Base-by-base conservation (phyloP, 495 filamentous ascomycete species). In the Penicillium maclennaniae region DNA sequence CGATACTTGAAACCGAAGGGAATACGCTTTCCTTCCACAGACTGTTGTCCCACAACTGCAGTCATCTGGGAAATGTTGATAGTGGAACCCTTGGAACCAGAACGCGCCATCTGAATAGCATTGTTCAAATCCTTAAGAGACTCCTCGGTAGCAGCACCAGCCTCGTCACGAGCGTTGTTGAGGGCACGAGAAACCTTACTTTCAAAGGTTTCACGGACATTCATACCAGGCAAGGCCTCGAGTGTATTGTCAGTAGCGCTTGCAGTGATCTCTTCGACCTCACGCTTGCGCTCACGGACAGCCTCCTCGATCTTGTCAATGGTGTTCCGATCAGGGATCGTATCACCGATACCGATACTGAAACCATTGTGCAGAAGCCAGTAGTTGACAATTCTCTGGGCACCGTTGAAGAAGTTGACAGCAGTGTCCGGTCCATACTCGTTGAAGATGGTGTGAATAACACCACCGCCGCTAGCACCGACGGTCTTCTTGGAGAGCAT, bases 31-130 rank as follows among this genome's bases (percentile, higher is more conserved):
- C 93, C 93, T 68, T 99, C 93, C 15, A 99, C 91, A 28, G 91
- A 93, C 66, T 99, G 93, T 59, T 99, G 93, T 46, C 93, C 93
- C 19, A 99, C 93, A 45, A 96, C 79, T 12, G 95, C 92, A 44
- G 91, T 92, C 93, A 99, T 99, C 70, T 99, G 93, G 16, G 95
- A 96, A 59, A 99, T 97, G 68, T 99, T 99, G 74, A 97, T 97
- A 4, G 89, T 89, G 6, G 93, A 96, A 58, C 93, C 93, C 76
- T 99, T 99, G 52, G 95, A 97, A 59, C 93, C 93, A 54, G 92
- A 95, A 25, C 83, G 80, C 53, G 93, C 91, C 92, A 97, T 99
- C 57, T 91, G 88, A 40, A 93, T 87, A 44, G 91, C 92, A 54
- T 96, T 96, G 79, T 99, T 99, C 53, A 85, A 66, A 74, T 95